Conservation (phyloP, 1,284 basidiomycete genomes). For the Leccinum solheimii region DNA sequence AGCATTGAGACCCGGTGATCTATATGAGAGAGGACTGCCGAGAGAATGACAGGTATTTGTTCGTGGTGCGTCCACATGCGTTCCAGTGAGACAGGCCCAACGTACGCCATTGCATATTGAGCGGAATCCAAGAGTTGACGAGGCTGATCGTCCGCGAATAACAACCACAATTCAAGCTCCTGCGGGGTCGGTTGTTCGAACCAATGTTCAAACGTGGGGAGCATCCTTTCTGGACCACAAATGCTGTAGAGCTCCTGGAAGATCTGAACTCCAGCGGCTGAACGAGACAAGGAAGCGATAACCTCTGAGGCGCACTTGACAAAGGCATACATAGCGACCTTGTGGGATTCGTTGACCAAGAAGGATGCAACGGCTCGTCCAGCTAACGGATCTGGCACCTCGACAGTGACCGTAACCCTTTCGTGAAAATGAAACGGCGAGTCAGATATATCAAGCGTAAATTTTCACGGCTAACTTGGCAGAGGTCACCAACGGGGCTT, state of each 20-base stretch:
- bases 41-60: conserved; percentile 76
- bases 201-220: conserved; percentile 73
- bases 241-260: conserved; percentile 85
- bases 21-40: conserved; percentile 81
- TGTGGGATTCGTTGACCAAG: conserved; percentile 84
- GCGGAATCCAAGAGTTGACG: conserved; percentile 72
- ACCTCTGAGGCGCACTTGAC: conserved; percentile 81
- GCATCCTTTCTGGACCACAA: conserved; percentile 84
- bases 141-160: conserved; percentile 73
- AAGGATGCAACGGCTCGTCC: conserved; percentile 83
- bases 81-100: conserved; percentile 81
- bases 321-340: conserved; percentile 78
- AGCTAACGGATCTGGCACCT: conserved; percentile 69
- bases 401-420: conserved; percentile 76
- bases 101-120: conserved; percentile 86
- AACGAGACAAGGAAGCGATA: conserved; percentile 83
- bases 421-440: conserved; percentile 45
- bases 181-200: conserved; percentile 65
- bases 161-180: conserved; percentile 67
- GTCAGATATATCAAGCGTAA: conserved; percentile 14
- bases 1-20: conserved; percentile 77
- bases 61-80: conserved; percentile 73
- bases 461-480: conserved; percentile 56
- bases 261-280: conserved; percentile 69
- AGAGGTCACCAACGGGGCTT: conserved; percentile 48